Evolutionary conservation across 495 filamentous ascomycete genomes (phyloP).

Genomic region (Usnea hakonensis): DNA sequence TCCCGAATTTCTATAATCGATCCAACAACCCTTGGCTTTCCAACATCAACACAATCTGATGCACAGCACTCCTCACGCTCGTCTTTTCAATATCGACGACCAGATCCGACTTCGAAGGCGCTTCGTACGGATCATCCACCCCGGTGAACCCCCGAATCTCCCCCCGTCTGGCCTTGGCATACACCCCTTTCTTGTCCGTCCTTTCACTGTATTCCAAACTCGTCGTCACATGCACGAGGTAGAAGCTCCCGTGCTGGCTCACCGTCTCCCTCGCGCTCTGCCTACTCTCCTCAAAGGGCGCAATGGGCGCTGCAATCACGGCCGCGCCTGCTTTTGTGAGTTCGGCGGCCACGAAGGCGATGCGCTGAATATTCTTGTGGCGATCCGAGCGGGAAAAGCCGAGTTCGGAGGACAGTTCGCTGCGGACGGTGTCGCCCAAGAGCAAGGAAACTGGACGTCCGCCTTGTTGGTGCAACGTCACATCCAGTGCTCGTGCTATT

Average conservation of each 20-base stretch:
- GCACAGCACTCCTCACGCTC: slow-evolving; percentile 84
- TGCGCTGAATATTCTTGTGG: slow-evolving; percentile 90
- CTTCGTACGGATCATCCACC: slow-evolving; percentile 96
- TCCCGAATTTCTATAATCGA: slow-evolving; percentile 29
- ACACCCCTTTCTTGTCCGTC: slow-evolving; percentile 91
- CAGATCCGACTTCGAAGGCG: slow-evolving; percentile 71
- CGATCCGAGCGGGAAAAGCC: slow-evolving; percentile 92
- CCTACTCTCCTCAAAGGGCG: slow-evolving; percentile 76
- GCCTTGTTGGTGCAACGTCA: slow-evolving; percentile 96
- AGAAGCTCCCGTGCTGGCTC: slow-evolving; percentile 82
- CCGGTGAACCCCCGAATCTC: slow-evolving; percentile 99
- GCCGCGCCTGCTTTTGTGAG: slow-evolving; percentile 87
- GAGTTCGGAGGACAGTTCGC: slow-evolving; percentile 87
- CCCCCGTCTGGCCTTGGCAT: slow-evolving; percentile 71
- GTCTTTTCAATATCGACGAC: slow-evolving; percentile 78
- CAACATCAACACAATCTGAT: slow-evolving; percentile 90
- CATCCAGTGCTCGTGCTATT: slow-evolving; percentile 89
- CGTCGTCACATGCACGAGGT: slow-evolving; percentile 90
- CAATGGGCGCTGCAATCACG: slow-evolving; percentile 96
- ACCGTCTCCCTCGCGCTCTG: slow-evolving; percentile 72
- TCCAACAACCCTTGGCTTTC: slow-evolving; percentile 84
- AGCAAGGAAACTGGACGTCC: slow-evolving; percentile 90
- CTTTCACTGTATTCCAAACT: slow-evolving; percentile 85
- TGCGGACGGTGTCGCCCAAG: slow-evolving; percentile 88
- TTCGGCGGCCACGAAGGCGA: slow-evolving; percentile 92